Conservation (phyloP, 2,329 filamentous ascomycete genomes). For the Sporothrix protearum region DNA sequence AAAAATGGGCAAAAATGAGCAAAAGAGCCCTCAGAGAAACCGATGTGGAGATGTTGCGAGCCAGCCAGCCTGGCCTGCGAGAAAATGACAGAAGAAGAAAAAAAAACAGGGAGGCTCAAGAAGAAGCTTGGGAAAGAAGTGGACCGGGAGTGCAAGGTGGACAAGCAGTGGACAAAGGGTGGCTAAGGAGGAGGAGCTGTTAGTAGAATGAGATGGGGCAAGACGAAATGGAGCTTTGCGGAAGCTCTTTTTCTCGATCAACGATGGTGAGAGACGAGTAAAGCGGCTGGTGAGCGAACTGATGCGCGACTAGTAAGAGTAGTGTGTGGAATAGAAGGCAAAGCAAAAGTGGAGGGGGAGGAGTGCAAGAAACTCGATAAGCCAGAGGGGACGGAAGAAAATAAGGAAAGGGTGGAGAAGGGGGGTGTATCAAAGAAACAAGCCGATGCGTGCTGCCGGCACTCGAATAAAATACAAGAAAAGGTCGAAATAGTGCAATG, state of each 20-base stretch:
- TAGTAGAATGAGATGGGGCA: background rate
- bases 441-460: background rate
- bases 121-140: background rate
- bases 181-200: background rate
- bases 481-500: background rate
- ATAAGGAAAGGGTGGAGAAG: background rate
- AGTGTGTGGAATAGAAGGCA: background rate
- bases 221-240: background rate
- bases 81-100: background rate
- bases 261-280: background rate
- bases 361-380: slow-evolving; percentile 6
- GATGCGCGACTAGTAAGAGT: background rate
- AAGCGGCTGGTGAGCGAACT: background rate
- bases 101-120: background rate
- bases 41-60: background rate
- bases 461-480: slow-evolving; percentile 1
- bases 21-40: background rate
- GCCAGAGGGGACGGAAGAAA: background rate
- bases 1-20: background rate
- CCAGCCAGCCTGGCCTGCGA: background rate
- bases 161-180: background rate
- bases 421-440: background rate
- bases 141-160: background rate
- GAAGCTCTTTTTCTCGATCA: background rate
- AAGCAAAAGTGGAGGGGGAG: background rate